phyloP scores from a whole-genome alignment of 108 stramenopile species.

The Cyclostephanos tholiformis region DNA sequence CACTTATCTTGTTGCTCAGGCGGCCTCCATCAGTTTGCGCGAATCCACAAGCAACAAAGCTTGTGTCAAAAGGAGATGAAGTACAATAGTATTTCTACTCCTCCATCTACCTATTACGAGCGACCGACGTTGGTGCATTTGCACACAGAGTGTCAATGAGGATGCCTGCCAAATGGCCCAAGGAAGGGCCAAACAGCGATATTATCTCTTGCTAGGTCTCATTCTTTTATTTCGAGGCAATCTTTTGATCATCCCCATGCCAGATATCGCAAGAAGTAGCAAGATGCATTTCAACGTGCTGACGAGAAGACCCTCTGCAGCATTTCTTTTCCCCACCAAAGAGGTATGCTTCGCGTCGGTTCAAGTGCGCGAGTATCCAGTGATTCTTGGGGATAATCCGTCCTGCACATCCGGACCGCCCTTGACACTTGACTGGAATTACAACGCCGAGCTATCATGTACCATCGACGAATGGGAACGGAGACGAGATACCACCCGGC shows the following conservation, averaged over 20 bases:
- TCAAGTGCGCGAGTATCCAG: constrained; percentile 49
- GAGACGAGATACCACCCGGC: not conserved
- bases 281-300: not conserved
- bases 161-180: no score
- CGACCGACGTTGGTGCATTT: no score
- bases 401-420: constrained; percentile 55
- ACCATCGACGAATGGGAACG: constrained; percentile 15
- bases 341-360: constrained; percentile 27
- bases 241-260: not conserved
- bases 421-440: constrained; percentile 60
- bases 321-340: not conserved
- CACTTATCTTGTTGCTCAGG: no score
- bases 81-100: no score
- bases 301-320: not conserved
- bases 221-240: not conserved
- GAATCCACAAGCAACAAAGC: no score
- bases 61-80: no score
- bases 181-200: no score
- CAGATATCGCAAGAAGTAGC: not conserved
- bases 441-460: constrained; percentile 19
- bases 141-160: no score
- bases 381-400: constrained; percentile 66
- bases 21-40: no score
- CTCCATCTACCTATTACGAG: no score
- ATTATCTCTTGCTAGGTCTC: no score